Percentiles rank a stretch among this genome's conserved stretches.
phyloP scores from a whole-genome alignment of 345 rosid genomes.

The Firmiana major region DNA sequence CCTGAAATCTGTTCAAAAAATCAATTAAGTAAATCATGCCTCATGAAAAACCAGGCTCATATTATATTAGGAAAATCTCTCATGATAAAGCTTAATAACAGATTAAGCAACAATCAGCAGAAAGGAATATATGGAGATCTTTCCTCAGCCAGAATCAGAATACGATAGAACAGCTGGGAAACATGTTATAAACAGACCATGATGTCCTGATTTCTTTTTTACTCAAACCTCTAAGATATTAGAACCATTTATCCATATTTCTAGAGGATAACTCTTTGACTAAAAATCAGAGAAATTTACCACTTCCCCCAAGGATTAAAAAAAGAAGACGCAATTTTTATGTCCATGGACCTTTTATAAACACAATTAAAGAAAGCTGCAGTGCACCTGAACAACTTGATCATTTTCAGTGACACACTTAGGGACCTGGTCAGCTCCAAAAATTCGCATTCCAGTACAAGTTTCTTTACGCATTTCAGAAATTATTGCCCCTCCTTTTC shows the following conservation, averaged over 20 bases:
- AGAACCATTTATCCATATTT: not conserved
- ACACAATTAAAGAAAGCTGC: slow-evolving; percentile 7
- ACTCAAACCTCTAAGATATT: not conserved
- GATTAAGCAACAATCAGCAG: not conserved
- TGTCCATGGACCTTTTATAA: not conserved
- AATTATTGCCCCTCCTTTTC: slow-evolving; percentile 72
- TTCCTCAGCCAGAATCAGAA: slow-evolving; percentile 1
- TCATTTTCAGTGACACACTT: slow-evolving; percentile 64
- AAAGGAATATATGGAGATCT: not conserved
- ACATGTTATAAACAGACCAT: slow-evolving; percentile 2
- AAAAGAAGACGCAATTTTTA: not conserved
- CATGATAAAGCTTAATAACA: not conserved
- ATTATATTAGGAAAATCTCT: not conserved
- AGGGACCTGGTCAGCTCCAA: slow-evolving; percentile 52
- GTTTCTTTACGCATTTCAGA: slow-evolving; percentile 76
- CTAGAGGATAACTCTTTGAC: not conserved
- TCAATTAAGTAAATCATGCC: not conserved
- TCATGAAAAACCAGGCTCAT: not conserved
- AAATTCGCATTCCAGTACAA: slow-evolving; percentile 52
- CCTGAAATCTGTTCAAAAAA: slow-evolving; percentile 67
- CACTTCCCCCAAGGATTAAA: not conserved
- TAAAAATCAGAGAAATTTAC: not conserved
- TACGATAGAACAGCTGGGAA: not conserved
- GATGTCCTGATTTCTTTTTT: not conserved
- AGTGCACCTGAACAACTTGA: slow-evolving; percentile 78